Base-by-base conservation (phyloP, 768 basidiomycete genomes). In the Trametes cubensis region DNA sequence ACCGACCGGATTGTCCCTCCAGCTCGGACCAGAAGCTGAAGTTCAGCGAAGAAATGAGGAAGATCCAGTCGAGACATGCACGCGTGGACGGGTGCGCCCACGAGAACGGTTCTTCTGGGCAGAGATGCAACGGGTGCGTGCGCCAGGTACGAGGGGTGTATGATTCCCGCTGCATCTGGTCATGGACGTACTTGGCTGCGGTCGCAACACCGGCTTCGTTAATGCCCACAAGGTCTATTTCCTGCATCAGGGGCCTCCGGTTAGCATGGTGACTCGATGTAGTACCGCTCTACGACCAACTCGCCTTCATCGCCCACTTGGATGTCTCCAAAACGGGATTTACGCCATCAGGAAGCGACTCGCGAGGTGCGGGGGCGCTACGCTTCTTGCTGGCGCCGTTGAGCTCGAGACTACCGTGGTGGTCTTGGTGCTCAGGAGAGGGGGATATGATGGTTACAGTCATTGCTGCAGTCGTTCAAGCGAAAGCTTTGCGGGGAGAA, bases 11-110 rank as follows among this genome's bases (percentile, higher is more conserved):
- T 6, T 66, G 73, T 0, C 85, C 83, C 63, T 88, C 85, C 44
- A 74, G 79, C 69, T 88, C 85, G 0, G 89, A 93, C 94, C 95
- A 95, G 73, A 92, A 96, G 68, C 83, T 90, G 74, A 92, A 96
- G 73, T 94, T 96, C 53, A 93, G 81, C 17, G 87, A 83, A 2
- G 89, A 94, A 44, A 95, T 87, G 62, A 92, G 83, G 74, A 95
- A 95, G 61, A 95, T 88, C 93, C 93, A 95, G 75, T 94, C 78
- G 28, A 95, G 77, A 49, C 81, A 83, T 44, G 78, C 74, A 70
- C 77, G 82, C 41, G 85, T 89, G 61, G 79, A 73, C 8, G 85
- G 81, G 56, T 87, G 55, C 74, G 14, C 75, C 68, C 10, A 82
- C 71, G 62, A 80, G 75, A 73, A 86, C 0, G 85, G 85, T 64